Evolutionary conservation across 371 early-diverging fungal species (phyloP).

Genomic region (Thermomucor indicae-seudaticae): DNA sequence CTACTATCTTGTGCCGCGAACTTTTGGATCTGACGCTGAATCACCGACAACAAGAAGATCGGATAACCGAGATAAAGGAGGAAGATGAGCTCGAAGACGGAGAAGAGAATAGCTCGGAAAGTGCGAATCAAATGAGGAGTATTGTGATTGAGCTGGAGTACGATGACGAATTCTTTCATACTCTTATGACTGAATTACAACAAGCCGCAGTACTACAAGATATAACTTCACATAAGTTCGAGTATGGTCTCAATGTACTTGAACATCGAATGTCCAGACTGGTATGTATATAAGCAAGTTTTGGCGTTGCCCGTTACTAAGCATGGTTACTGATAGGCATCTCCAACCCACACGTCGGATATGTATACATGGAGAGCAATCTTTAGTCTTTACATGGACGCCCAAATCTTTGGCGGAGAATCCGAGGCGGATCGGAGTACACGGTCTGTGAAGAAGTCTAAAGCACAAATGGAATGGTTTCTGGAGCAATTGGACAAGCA

Average conservation of each 20-base stretch:
- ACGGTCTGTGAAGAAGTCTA: constrained; percentile 48
- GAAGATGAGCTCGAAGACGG: constrained; percentile 1
- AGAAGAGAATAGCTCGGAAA: not conserved
- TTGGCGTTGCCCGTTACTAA: not conserved
- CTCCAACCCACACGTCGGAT: constrained; percentile 60
- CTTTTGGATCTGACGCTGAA: constrained; percentile 5
- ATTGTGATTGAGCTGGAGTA: constrained; percentile 52
- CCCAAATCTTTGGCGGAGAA: constrained; percentile 61
- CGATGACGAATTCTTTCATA: constrained; percentile 60
- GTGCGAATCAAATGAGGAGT: constrained; percentile 18
- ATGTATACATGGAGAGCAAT: constrained; percentile 74
- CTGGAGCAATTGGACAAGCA: constrained; percentile 37
- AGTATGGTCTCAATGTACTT: constrained; percentile 41
- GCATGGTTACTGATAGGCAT: no score
- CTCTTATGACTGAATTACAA: constrained; percentile 45
- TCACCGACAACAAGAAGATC: constrained; percentile 1
- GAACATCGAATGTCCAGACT: constrained; percentile 41
- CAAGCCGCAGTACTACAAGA: constrained; percentile 37
- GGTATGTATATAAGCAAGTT: constrained; percentile 16
- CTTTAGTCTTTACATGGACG: constrained; percentile 64
- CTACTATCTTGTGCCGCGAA: constrained; percentile 1
- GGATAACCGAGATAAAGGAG: constrained; percentile 4
- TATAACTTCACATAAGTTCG: constrained; percentile 33
- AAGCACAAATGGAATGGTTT: constrained; percentile 61
- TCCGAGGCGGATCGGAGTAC: constrained; percentile 43